Conservation (phyloP, 163 green algal genomes). For the Prototheca wickerhamii region DNA sequence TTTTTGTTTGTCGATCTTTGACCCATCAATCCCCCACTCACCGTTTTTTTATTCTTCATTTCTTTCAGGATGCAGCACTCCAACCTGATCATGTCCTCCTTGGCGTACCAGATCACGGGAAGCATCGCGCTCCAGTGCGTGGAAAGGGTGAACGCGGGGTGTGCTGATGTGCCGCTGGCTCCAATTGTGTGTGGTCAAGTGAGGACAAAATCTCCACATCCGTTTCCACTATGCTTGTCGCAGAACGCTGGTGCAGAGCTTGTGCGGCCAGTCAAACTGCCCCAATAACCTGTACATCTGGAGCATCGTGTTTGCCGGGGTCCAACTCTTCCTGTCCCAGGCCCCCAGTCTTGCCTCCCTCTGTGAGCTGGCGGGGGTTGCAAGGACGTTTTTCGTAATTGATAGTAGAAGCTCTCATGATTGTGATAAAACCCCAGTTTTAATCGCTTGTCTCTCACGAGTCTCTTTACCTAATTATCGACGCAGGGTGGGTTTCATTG, state of each 20-base stretch:
- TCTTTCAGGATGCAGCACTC: slow-evolving; percentile 9
- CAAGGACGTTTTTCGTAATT: not conserved
- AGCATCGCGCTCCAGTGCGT: slow-evolving; percentile 9
- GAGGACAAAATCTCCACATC: not conserved
- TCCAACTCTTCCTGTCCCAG: slow-evolving; percentile 34
- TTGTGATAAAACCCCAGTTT: not conserved
- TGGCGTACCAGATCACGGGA: slow-evolving; percentile 19
- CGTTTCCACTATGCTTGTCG: not conserved
- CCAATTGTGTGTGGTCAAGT: not conserved
- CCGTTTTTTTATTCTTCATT: not conserved
- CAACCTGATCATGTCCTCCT: slow-evolving; percentile 20
- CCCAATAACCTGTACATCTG: slow-evolving; percentile 15
- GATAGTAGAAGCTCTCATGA: not conserved
- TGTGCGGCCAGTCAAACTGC: slow-evolving; percentile 3
- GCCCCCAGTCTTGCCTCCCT: slow-evolving; percentile 27
- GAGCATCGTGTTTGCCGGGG: slow-evolving; percentile 14
- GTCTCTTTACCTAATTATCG: slow-evolving; percentile 5
- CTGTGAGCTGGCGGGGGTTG: not conserved
- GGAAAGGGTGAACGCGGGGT: not conserved
- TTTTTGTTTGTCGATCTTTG: not conserved
- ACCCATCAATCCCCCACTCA: not conserved
- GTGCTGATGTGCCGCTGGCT: not conserved
- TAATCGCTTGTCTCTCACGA: not conserved
- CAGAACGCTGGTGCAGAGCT: not conserved
- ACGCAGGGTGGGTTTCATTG: slow-evolving; percentile 28